These are phyloP conservation scores for Elaeis oleifera DNA, from an alignment of 202 grass and related monocot genomes.

Conservation along the genomic window DNA sequence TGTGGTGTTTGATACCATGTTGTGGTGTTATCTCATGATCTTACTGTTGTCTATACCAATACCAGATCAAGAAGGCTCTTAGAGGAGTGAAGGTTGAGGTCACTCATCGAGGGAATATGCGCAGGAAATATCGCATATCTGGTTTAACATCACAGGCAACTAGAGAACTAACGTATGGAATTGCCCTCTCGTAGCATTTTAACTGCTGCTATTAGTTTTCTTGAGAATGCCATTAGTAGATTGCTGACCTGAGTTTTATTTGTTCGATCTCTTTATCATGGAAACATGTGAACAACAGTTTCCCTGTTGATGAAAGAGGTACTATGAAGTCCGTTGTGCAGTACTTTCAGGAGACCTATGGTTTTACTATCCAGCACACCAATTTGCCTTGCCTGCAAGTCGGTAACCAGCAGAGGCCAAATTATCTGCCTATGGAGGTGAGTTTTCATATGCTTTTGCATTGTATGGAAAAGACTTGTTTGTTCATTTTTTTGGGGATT, in stretches of 20 bases:
- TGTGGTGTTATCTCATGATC: background rate
- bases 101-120: constrained; percentile 89
- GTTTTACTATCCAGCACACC: constrained; percentile 85
- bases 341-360: constrained; percentile 85
- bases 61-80: constrained; percentile 76
- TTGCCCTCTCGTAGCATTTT: background rate
- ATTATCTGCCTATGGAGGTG: constrained; percentile 96
- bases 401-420: constrained; percentile 89
- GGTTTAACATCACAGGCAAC: constrained; percentile 90
- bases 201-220: too few relatives aligned
- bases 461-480: too few relatives aligned
- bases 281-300: constrained; percentile 26
- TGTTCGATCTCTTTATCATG: too few relatives aligned
- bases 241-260: too few relatives aligned
- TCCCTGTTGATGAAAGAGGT: constrained; percentile 80
- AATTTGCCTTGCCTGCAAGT: constrained; percentile 93
- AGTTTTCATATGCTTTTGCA: background rate
- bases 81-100: constrained; percentile 92
- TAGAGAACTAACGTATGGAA: constrained; percentile 67
- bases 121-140: constrained; percentile 93
- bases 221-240: too few relatives aligned
- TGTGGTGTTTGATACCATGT: too few relatives aligned
- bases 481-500: too few relatives aligned
- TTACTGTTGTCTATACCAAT: background rate
- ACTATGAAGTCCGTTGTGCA: constrained; percentile 91